These are phyloP conservation scores for Ogataea hybrid DNA, from an alignment of 1,139 yeast species.

Conservation along the genomic window DNA sequence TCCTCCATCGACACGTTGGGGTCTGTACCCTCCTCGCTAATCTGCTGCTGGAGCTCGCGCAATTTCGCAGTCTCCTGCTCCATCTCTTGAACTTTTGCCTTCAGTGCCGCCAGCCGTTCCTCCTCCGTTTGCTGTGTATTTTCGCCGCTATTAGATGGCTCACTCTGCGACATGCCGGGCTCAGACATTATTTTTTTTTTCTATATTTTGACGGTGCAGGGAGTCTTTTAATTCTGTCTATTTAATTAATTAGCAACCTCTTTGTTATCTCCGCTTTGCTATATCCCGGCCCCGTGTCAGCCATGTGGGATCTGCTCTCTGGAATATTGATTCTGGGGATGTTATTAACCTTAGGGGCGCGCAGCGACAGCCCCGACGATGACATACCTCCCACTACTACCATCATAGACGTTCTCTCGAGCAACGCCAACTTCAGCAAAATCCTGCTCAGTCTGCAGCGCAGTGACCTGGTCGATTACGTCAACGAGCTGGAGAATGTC, in stretches of 20 bases:
- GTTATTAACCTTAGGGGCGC: neutral
- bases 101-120: constrained; percentile 27
- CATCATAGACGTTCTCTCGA: constrained; percentile 73
- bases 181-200: constrained; percentile 1
- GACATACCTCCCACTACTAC: constrained; percentile 42
- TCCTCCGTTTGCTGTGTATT: constrained; percentile 9
- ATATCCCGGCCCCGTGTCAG: neutral
- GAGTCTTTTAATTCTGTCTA: neutral
- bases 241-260: neutral
- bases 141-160: neutral
- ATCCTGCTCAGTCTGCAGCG: constrained; percentile 66
- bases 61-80: constrained; percentile 54
- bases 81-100: constrained; percentile 35
- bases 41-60: constrained; percentile 50
- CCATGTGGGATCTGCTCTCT: neutral
- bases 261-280: neutral
- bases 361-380: neutral
- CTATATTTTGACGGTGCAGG: constrained; percentile 1
- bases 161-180: neutral
- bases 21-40: constrained; percentile 21
- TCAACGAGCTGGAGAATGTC: constrained; percentile 64
- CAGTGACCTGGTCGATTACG: constrained; percentile 61
- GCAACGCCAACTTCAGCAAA: constrained; percentile 69
- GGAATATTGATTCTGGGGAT: neutral
- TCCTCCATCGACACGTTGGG: constrained; percentile 8